A percentile compares a stretch with the other conserved stretches of the same genome.
These are phyloP conservation scores for Allantophomopsis cytisporea DNA, from an alignment of 2,329 filamentous ascomycete genomes.

Conservation along the genomic window DNA sequence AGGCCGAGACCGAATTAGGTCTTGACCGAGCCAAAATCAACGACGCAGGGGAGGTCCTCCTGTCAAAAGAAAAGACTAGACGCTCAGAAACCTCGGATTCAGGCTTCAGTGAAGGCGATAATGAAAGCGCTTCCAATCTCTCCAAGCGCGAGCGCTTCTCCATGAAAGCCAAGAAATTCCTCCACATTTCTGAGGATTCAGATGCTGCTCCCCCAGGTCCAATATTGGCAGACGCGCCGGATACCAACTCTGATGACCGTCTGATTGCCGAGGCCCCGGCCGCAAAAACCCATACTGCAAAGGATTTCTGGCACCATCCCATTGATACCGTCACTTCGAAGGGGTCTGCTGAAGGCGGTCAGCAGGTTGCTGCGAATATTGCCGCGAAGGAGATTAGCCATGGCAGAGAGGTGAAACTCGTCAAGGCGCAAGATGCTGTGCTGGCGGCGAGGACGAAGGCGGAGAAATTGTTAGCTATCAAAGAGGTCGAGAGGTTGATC, in stretches of 20 bases:
- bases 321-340: background rate
- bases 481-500: slow-evolving; percentile 12
- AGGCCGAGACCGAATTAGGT: background rate
- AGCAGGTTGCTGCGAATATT: background rate
- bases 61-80: background rate
- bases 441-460: slow-evolving; percentile 8
- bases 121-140: background rate
- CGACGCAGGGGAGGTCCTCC: background rate
- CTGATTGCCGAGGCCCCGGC: background rate
- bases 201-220: background rate
- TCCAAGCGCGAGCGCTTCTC: background rate
- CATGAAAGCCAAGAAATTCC: background rate
- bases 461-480: background rate
- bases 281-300: background rate
- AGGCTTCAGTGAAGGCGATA: background rate
- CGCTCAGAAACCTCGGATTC: background rate
- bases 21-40: background rate
- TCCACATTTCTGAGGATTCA: background rate
- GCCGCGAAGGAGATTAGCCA: slow-evolving; percentile 15
- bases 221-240: background rate
- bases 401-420: slow-evolving; percentile 17
- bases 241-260: background rate
- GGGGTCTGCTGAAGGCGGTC: background rate
- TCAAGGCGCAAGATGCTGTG: slow-evolving; percentile 14
- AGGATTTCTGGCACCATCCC: background rate